Conservation (phyloP, 306 rosid species). For the Datisca glomerata region DNA sequence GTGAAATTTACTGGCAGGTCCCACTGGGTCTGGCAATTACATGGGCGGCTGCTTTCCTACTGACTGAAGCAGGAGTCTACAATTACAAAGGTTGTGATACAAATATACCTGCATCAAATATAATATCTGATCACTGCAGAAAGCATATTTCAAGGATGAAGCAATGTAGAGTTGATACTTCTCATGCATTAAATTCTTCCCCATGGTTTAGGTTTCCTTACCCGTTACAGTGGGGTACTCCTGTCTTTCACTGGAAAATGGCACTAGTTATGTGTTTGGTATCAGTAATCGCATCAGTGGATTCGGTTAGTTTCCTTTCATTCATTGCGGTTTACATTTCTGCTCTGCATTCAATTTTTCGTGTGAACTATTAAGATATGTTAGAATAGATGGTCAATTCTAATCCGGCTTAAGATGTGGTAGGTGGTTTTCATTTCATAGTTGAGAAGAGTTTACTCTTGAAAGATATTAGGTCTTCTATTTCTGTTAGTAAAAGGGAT, state of each 20-base stretch:
- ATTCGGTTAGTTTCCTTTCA: conserved; percentile 62
- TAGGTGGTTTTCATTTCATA: too few species aligned
- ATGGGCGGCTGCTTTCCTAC: conserved; percentile 92
- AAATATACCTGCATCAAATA: conserved; percentile 84
- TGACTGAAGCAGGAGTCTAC: conserved; percentile 78
- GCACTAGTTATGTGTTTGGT: conserved; percentile 93
- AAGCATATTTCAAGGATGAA: conserved; percentile 89
- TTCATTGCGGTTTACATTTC: neutral
- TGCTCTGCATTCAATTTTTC: neutral
- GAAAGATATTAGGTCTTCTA: too few species aligned
- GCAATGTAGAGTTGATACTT: conserved; percentile 88
- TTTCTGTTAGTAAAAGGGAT: too few species aligned
- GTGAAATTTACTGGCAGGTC: conserved; percentile 47
- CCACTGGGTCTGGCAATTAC: conserved; percentile 93
- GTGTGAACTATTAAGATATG: neutral
- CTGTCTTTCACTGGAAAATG: conserved; percentile 96
- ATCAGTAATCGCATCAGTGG: conserved; percentile 87
- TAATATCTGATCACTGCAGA: conserved; percentile 79
- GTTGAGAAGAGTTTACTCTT: too few species aligned
- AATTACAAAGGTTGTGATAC: conserved; percentile 87
- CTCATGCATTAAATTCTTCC: conserved; percentile 62
- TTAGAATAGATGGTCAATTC: too few species aligned
- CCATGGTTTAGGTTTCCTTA: conserved; percentile 99
- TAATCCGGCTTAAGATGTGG: too few species aligned
- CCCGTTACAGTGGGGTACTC: conserved; percentile 98